Percentiles rank a stretch among this genome's conserved stretches.
Conservation (phyloP, 306 rosid species). For the Notholithocarpus densiflorus region DNA sequence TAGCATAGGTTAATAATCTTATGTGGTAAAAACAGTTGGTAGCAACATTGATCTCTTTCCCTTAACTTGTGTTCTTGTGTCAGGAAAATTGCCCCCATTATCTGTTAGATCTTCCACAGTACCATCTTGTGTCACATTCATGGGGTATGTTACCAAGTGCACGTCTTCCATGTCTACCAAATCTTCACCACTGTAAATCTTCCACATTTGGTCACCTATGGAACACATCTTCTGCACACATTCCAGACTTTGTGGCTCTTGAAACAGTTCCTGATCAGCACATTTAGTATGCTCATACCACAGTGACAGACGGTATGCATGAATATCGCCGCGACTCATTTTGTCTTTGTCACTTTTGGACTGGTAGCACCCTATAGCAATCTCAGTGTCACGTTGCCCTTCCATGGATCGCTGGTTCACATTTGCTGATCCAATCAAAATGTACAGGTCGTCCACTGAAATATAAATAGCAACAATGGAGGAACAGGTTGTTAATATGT, state of each 20-base stretch:
- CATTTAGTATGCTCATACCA: constrained; percentile 83
- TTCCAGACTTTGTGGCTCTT: constrained; percentile 40
- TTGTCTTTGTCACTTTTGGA: constrained; percentile 12
- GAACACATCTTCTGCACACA: constrained; percentile 29
- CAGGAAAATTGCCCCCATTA: constrained; percentile 59
- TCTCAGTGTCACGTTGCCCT: constrained; percentile 85
- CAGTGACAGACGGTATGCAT: constrained; percentile 62
- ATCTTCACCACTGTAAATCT: constrained; percentile 48
- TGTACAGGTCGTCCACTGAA: constrained; percentile 85
- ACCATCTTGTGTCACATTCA: constrained; percentile 50
- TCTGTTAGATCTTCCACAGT: constrained; percentile 37
- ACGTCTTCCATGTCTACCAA: constrained; percentile 72
- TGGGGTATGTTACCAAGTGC: constrained; percentile 68
- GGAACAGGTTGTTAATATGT: not conserved
- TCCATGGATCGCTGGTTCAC: constrained; percentile 97
- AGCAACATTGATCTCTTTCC: constrained; percentile 60
- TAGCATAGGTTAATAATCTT: not conserved
- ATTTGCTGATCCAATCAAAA: constrained; percentile 91
- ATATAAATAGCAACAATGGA: not conserved
- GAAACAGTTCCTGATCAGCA: constrained; percentile 24
- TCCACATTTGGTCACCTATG: constrained; percentile 70
- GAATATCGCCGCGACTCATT: constrained; percentile 42
- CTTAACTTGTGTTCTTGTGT: constrained; percentile 48
- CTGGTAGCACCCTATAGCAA: constrained; percentile 84
- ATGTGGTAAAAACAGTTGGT: constrained; percentile 64